These are phyloP conservation scores for Zygoascus meyerae DNA, from an alignment of 1,139 yeast species.

Conservation along the genomic window DNA sequence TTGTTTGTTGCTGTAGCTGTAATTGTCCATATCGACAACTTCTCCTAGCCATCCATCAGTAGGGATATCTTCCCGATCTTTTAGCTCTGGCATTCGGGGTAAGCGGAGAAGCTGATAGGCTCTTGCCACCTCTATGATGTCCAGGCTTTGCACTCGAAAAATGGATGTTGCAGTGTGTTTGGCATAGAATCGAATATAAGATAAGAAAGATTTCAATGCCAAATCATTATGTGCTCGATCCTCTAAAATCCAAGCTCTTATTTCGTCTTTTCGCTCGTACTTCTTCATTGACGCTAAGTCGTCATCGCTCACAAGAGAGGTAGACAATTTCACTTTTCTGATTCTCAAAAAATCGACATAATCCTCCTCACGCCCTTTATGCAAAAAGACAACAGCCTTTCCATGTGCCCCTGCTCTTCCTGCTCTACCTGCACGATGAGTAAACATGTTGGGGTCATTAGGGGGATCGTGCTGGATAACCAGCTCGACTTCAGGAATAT, in stretches of 20 bases:
- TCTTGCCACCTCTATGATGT: constrained; percentile 65
- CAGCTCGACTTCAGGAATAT: constrained; percentile 84
- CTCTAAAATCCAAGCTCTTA: constrained; percentile 55
- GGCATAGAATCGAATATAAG: constrained; percentile 75
- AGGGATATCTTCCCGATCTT: constrained; percentile 40
- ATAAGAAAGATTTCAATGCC: constrained; percentile 75
- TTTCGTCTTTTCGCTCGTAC: constrained; percentile 15
- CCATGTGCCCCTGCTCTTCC: constrained; percentile 88
- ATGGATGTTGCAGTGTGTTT: constrained; percentile 91
- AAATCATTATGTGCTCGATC: constrained; percentile 79
- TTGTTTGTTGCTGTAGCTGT: constrained; percentile 55
- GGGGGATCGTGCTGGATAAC: constrained; percentile 90
- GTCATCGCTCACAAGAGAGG: constrained; percentile 14
- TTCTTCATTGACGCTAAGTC: constrained; percentile 16
- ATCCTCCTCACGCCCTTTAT: constrained; percentile 71
- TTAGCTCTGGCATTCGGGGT: constrained; percentile 93
- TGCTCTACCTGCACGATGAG: constrained; percentile 89
- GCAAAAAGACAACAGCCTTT: constrained; percentile 66
- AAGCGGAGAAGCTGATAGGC: constrained; percentile 76
- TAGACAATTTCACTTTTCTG: constrained; percentile 50
- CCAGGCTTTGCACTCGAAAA: constrained; percentile 66
- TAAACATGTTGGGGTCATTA: constrained; percentile 77
- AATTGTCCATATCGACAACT: constrained; percentile 55
- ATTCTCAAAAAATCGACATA: constrained; percentile 77
- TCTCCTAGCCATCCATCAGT: constrained; percentile 65